Percentiles rank a stretch among this genome's conserved stretches.
Evolutionary conservation across 1,284 basidiomycete species (phyloP).

Genomic region (Dichomitus squalens): DNA sequence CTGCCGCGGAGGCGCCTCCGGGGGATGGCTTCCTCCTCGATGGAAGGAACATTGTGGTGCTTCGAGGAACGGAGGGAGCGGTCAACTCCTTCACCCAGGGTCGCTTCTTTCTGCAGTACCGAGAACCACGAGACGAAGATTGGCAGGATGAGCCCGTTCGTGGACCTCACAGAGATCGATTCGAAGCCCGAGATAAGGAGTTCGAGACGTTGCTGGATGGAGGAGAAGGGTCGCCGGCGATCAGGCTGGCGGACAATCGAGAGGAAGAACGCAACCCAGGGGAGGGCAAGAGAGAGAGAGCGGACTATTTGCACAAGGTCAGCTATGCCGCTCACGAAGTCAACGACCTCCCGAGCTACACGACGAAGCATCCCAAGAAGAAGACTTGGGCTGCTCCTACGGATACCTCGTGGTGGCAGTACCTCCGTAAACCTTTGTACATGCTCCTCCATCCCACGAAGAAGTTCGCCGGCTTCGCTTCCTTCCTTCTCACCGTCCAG

Average conservation of each 20-base stretch:
- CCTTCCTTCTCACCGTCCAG: slow-evolving; percentile 20
- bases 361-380: too few relatives aligned
- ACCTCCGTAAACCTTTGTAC: not conserved
- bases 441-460: not conserved
- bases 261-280: not conserved
- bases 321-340: too few relatives aligned
- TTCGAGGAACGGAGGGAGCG: slow-evolving; percentile 18
- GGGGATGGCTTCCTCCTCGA: slow-evolving; percentile 22
- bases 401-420: too few relatives aligned
- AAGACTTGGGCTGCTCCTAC: too few relatives aligned
- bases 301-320: not conserved
- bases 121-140: not conserved
- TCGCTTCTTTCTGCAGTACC: slow-evolving; percentile 14
- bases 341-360: too few relatives aligned
- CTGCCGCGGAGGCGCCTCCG: slow-evolving; percentile 15
- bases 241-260: not conserved
- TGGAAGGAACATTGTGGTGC: slow-evolving; percentile 7
- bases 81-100: slow-evolving; percentile 22
- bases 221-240: not conserved
- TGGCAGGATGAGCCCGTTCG: not conserved
- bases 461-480: slow-evolving; percentile 7
- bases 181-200: not conserved
- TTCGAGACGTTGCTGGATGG: not conserved
- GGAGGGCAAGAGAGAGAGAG: not conserved
- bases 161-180: not conserved